These are phyloP conservation scores for Colletotrichum cuscutae DNA, from an alignment of 2,329 filamentous ascomycete species.

Conservation along the genomic window DNA sequence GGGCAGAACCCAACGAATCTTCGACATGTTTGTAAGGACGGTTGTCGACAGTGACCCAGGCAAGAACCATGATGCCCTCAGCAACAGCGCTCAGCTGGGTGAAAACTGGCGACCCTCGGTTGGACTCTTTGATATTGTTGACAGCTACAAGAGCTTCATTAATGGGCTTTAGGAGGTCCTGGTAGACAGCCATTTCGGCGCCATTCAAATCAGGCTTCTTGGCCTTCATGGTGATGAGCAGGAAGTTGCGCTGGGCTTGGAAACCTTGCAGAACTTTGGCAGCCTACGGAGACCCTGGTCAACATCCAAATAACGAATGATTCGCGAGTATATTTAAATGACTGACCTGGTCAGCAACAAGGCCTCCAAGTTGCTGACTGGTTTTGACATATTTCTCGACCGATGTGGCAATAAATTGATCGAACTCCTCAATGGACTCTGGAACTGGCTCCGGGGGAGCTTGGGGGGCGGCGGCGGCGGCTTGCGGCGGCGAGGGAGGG, in stretches of 20 bases:
- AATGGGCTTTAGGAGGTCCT: conserved; percentile 86
- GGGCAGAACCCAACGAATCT: conserved; percentile 83
- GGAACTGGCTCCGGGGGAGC: conserved; percentile 71
- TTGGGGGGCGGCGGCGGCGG: conserved; percentile 52
- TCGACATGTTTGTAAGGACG: conserved; percentile 88
- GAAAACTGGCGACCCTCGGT: conserved; percentile 79
- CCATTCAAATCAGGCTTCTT: conserved; percentile 84
- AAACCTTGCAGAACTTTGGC: conserved; percentile 73
- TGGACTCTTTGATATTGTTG: conserved; percentile 82
- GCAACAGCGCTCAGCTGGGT: conserved; percentile 88
- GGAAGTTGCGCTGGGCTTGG: conserved; percentile 85
- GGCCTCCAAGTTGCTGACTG: conserved; percentile 80
- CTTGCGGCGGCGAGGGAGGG: conserved; percentile 46
- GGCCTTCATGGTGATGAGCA: conserved; percentile 88
- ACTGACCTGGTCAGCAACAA: conserved; percentile 82
- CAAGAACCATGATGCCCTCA: conserved; percentile 88
- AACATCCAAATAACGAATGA: not conserved
- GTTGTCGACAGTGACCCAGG: conserved; percentile 87
- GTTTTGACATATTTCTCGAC: conserved; percentile 82
- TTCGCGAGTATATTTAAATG: not conserved
- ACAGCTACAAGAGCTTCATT: conserved; percentile 85
- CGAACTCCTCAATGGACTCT: conserved; percentile 87
- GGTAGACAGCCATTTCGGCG: conserved; percentile 71
- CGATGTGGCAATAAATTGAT: conserved; percentile 77
- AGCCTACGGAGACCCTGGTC: conserved; percentile 49